Conservation (phyloP, 1,284 basidiomycete species). For the Ustilago trichophora region DNA sequence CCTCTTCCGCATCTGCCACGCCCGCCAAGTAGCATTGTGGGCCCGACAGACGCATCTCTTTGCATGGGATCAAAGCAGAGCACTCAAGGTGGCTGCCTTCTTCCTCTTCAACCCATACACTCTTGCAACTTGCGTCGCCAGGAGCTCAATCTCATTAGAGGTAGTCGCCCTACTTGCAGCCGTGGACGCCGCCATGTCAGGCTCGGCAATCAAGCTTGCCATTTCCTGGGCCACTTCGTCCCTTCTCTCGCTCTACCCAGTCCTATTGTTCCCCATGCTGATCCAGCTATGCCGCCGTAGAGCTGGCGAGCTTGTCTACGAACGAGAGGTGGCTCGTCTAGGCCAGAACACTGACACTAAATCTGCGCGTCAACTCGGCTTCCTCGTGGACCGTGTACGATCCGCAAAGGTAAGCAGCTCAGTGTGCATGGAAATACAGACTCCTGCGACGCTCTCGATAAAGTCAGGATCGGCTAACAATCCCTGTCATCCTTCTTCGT, state of each 20-base stretch:
- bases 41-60: constrained; percentile 25
- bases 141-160: constrained; percentile 84
- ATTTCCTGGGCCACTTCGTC: constrained; percentile 25
- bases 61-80: constrained; percentile 41
- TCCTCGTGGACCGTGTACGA: constrained; percentile 57
- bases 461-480: no score
- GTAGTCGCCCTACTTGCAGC: constrained; percentile 76
- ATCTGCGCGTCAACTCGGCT: constrained; percentile 28
- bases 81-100: constrained; percentile 34
- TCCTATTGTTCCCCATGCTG: constrained; percentile 76
- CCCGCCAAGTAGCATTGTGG: constrained; percentile 19
- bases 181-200: constrained; percentile 76
- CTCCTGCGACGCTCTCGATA: no score
- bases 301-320: constrained; percentile 68
- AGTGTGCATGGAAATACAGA: no score
- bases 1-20: constrained; percentile 35
- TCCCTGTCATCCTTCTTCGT: no score
- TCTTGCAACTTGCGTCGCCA: constrained; percentile 78
- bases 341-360: constrained; percentile 16
- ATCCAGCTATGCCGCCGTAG: constrained; percentile 70
- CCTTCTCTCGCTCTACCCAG: constrained; percentile 70
- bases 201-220: constrained; percentile 20
- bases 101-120: constrained; percentile 90
- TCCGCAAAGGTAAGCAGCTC: no score
- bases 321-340: constrained; percentile 15